Base-by-base conservation (phyloP, 805 yeast species). In the Torulaspora indica region DNA sequence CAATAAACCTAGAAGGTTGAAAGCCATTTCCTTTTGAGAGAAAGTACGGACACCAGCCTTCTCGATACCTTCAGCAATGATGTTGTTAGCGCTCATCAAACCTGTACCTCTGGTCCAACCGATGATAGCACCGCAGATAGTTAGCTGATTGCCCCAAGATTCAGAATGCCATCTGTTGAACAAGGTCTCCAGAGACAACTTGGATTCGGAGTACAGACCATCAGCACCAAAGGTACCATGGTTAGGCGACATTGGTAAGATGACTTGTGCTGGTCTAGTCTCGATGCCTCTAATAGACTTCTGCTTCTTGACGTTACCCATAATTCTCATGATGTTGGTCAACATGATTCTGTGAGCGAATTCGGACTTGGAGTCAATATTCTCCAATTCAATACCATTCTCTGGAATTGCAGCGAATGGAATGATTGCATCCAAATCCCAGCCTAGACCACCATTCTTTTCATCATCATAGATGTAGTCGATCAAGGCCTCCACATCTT, bases 41-140 rank as follows among this genome's bases (percentile, higher is more conserved):
- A 91, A 93, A 35, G 99, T 93, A 73, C 98, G 85, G 38, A 93
- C 97, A 61, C 98, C 98, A 49, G 85, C 74, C 65, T 80, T 79
- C 73, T 93, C 99, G 63, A 93, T 86, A 56, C 97, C 97, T 72
- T 90, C 96, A 49, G 99, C 96, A 67, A 93, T 87, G 66, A 88
- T 84, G 74, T 93, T 93, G 78, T 93, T 93, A 58, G 83, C 97
- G 62, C 89, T 77, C 99, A 93, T 93, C 64, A 93, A 81, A 64
- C 99, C 99, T 48, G 99, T 93, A 70, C 99, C 99, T 78, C 99
- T 87, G 53, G 99, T 93, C 99, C 99, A 93, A 67, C 99, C 99
- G 69, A 93, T 93, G 55, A 93, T 78, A 36, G 98, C 97, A 76
- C 99, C 99, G 70, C 97, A 90, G 49, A 93, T 75, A 47, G 98